Base-by-base conservation (phyloP, 768 basidiomycete genomes). In the Inosperma sp. region DNA sequence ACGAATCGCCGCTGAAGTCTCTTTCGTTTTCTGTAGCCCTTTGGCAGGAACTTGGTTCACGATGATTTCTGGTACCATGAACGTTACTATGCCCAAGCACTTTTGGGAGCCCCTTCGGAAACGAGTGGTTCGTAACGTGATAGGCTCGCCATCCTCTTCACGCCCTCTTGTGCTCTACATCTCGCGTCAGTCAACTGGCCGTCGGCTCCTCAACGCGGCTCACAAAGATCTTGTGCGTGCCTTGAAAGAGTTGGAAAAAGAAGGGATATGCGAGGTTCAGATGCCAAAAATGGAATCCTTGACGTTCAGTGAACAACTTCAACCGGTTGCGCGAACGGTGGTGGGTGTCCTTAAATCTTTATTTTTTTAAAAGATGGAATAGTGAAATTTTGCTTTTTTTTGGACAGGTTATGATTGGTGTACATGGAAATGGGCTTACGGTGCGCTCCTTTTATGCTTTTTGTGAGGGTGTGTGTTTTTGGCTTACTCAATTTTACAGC, bases 351-450 rank as follows among this genome's bases (percentile, higher is more conserved):
- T 21, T 29, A 14, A 34, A n/a, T n/a, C n/a, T n/a, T n/a, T n/a
- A n/a, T n/a, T n/a, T n/a, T 48, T 48, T 36, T 31, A n/a, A 35
- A 36, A 48, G 35, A 48, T 48, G 46, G 46, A 48, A 27, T 23
- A 23, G 5, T 37, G 35, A 9, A 14, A 29, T 12, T 19, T 36
- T 51, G 21, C n/a, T 16, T 10, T 25, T 12, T 14, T 21, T n/a
- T 14, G 36, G 13, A 5, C 19, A 62, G 59, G 46, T 56, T 19
- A 63, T 85, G 57, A 62, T 85, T 36, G 83, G 82, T 27, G 78
- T 84, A 17, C 82, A 84, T 59, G 85, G 84, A 22, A 86, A 84
- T 65, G 84, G 84, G 31, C 70, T 90, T 8, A 84, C 85, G 44
- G 70, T 72, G 56, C 53, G 57, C 13, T 45, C 8, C 19, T 19